These are phyloP conservation scores for Zopfochytrium polystomum DNA, from an alignment of 371 early-diverging fungal species.

Conservation along the genomic window DNA sequence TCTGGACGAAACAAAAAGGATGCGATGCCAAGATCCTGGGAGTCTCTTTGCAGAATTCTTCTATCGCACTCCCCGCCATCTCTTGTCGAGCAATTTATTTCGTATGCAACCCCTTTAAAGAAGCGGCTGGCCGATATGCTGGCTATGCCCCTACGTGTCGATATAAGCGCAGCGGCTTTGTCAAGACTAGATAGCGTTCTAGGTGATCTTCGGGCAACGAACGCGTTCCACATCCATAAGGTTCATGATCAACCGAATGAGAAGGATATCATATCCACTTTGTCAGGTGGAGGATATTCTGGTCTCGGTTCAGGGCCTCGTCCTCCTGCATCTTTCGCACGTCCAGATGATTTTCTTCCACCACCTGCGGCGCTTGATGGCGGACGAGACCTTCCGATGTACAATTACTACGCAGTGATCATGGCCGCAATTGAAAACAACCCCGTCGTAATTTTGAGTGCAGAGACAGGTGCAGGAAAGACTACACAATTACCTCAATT, in stretches of 20 bases:
- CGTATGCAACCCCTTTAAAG: conserved; percentile 27
- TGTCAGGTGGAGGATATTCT: neutral
- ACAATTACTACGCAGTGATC: conserved; percentile 36
- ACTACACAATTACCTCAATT: conserved; percentile 91
- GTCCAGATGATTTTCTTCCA: neutral
- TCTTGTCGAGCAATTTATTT: conserved; percentile 27
- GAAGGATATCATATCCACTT: neutral
- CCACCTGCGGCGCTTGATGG: conserved; percentile 5
- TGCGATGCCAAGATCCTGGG: conserved; percentile 21
- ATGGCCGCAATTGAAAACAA: conserved; percentile 54
- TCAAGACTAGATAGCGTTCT: conserved; percentile 15
- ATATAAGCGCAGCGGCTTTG: conserved; percentile 18
- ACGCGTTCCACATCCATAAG: conserved; percentile 21
- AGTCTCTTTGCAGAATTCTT: conserved; percentile 15
- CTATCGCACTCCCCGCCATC: conserved; percentile 18
- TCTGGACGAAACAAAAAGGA: conserved; percentile 21
- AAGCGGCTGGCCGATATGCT: conserved; percentile 27
- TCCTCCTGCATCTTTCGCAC: neutral
- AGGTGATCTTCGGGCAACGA: neutral
- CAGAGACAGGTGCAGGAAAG: conserved; percentile 95
- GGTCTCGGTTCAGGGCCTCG: neutral
- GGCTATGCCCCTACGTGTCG: conserved; percentile 21
- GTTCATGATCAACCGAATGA: neutral
- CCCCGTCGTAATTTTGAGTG: conserved; percentile 75
- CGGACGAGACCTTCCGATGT: conserved; percentile 35